Conservation (phyloP, 1,284 basidiomycete species). For the Cystobasidium sp. region DNA sequence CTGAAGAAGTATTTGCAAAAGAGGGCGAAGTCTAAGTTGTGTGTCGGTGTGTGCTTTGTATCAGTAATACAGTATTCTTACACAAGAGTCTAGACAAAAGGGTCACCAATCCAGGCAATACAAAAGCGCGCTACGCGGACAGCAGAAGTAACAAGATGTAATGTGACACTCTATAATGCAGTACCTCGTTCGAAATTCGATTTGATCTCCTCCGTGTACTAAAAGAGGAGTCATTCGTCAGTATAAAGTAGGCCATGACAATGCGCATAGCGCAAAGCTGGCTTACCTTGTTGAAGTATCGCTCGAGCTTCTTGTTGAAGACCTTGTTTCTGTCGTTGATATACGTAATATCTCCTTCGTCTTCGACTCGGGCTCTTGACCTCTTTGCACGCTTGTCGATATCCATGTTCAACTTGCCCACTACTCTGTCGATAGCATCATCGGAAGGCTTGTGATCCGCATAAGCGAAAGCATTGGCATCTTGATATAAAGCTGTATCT, state of each 20-base stretch:
- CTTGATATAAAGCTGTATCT: constrained; percentile 77
- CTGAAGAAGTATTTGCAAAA: not conserved
- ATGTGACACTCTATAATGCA: constrained; percentile 65
- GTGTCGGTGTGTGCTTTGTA: not conserved
- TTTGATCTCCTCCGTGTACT: constrained; percentile 91
- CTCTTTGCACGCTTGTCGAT: constrained; percentile 85
- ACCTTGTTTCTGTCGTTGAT: constrained; percentile 99
- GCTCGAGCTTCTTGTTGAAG: constrained; percentile 98
- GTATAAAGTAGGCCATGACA: not conserved
- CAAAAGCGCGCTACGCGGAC: not conserved
- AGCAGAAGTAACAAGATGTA: too few relatives aligned
- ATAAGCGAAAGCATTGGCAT: constrained; percentile 77
- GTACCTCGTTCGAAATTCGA: constrained; percentile 95
- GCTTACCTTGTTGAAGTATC: constrained; percentile 76
- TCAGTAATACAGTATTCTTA: constrained; percentile 8
- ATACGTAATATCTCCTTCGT: constrained; percentile 95
- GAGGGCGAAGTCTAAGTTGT: constrained; percentile 5
- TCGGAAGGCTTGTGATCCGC: constrained; percentile 86
- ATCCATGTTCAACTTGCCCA: constrained; percentile 88
- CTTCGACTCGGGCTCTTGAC: constrained; percentile 82
- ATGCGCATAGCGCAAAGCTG: not conserved
- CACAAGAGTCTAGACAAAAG: not conserved
- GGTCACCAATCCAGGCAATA: not conserved
- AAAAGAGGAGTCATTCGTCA: constrained; percentile 66
- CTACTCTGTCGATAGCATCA: constrained; percentile 90